Percentiles rank a stretch among this genome's conserved stretches.
These are phyloP conservation scores for Fusarium sp. DNA, from an alignment of 2,329 filamentous ascomycete genomes.

Conservation along the genomic window DNA sequence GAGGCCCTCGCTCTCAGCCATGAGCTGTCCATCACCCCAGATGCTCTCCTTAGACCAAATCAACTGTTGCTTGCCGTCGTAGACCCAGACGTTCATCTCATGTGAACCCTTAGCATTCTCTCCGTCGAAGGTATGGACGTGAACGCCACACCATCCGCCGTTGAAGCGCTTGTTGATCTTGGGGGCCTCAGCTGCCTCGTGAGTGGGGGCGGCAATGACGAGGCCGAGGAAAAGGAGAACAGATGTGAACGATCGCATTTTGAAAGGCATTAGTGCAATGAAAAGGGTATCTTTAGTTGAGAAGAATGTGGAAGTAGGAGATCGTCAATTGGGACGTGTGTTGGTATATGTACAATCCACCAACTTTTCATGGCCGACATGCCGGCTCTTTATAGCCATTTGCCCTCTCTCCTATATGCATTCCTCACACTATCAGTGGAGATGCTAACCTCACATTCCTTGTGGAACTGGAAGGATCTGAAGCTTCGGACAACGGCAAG, in stretches of 20 bases:
- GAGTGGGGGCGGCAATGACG: neutral
- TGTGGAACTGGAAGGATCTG: neutral
- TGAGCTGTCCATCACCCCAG: neutral
- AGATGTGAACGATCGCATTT: neutral
- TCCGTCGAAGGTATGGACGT: neutral
- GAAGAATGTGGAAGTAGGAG: neutral
- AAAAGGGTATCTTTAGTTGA: no score
- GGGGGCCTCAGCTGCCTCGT: neutral
- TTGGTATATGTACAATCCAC: neutral
- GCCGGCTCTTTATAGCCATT: neutral
- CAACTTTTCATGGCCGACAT: neutral
- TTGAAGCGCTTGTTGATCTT: conserved; percentile 1
- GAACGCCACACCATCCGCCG: conserved; percentile 1
- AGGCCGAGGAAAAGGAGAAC: neutral
- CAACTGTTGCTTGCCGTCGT: neutral
- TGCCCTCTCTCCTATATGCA: neutral
- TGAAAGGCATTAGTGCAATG: neutral
- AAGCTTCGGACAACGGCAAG: neutral
- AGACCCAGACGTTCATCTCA: neutral
- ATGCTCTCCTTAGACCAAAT: conserved; percentile 1
- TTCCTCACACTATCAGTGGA: neutral
- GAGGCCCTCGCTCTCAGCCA: neutral
- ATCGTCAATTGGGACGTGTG: neutral
- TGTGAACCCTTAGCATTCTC: neutral
- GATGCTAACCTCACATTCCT: neutral